These are phyloP conservation scores for Athelia psychrophila DNA, from an alignment of 1,284 basidiomycete genomes.

Conservation along the genomic window DNA sequence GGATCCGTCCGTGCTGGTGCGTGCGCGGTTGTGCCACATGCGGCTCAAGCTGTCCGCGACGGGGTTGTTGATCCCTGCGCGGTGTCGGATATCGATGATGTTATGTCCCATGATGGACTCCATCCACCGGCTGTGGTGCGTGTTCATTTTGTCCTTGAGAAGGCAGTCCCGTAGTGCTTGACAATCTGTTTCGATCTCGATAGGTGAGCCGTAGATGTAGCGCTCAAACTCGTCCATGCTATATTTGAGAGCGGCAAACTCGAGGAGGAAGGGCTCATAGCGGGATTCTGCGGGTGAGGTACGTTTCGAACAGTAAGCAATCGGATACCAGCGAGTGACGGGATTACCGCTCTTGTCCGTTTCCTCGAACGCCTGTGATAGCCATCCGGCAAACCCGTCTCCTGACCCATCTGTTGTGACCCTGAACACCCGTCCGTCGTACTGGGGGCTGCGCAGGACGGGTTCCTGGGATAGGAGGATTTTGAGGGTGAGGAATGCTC, in stretches of 20 bases:
- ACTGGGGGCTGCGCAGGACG: constrained; percentile 4
- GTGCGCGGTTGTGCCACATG: neutral
- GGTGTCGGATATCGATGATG: neutral
- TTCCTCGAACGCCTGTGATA: neutral
- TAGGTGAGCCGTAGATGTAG: constrained; percentile 11
- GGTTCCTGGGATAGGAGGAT: constrained; percentile 11
- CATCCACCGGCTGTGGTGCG: neutral
- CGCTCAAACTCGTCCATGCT: constrained; percentile 11
- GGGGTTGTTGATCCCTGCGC: neutral
- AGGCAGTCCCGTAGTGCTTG: constrained; percentile 4
- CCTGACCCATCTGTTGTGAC: constrained; percentile 3
- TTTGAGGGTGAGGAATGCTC: constrained; percentile 14
- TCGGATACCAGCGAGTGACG: neutral
- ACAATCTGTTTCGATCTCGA: constrained; percentile 18
- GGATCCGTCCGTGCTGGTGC: neutral
- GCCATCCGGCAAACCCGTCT: neutral
- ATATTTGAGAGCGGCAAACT: constrained; percentile 15
- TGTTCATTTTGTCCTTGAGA: neutral
- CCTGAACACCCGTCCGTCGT: constrained; percentile 4
- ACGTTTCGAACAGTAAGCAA: constrained; percentile 9
- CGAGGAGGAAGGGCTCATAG: constrained; percentile 14
- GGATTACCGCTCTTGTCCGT: neutral
- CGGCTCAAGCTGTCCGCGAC: neutral
- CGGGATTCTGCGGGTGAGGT: constrained; percentile 12
- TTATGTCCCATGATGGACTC: neutral